Base-by-base conservation (phyloP, 2,329 filamentous ascomycete species). In the Fusarium tanahbumbuense region DNA sequence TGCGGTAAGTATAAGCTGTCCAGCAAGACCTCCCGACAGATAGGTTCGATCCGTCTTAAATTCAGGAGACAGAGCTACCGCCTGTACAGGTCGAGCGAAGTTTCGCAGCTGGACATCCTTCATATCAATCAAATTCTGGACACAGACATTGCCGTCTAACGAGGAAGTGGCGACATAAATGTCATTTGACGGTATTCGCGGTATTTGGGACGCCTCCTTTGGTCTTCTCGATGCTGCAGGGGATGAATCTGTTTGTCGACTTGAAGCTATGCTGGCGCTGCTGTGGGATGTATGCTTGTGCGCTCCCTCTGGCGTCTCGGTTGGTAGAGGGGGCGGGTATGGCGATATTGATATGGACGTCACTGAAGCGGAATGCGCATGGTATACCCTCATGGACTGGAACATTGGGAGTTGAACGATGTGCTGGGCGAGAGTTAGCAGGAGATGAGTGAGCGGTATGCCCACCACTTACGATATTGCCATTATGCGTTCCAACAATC, bases 81-180 rank as follows among this genome's bases (percentile, higher is more conserved):
- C 90, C 76, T 98, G 94, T 5, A 99, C 90, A 0, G 97, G 97
- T 7, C 97, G 89, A 3, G 93, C 93, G 82, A 98, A 99, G 78
- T 98, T 98, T 28, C 96, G 91, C 28, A 98, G 81, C 61, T 94
- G 91, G 4, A 98, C 94, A 81, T 99, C 96, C 75, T 94, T 97
- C 40, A 91, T 82, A 76, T 99, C 95, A 22, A 96, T 83, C 22
- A 99, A 83, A 2, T 93, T 97, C 62, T 94, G 91, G 1, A 99
- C 89, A 75, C 96, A 98, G 16, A 99, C 93, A 76, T 98, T 95
- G 20, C 96, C 97, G 79, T 99, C 96, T 77, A 97, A 93, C 0
- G 96, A 98, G 1, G 96, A 93, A 2, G 95, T 97, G 2, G 92
- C 95, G 71, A 99, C 92, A 78, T 96, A 93, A 42, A 99, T 97